phyloP scores from a whole-genome alignment of 306 rosid species.

The Quercus mongolica region DNA sequence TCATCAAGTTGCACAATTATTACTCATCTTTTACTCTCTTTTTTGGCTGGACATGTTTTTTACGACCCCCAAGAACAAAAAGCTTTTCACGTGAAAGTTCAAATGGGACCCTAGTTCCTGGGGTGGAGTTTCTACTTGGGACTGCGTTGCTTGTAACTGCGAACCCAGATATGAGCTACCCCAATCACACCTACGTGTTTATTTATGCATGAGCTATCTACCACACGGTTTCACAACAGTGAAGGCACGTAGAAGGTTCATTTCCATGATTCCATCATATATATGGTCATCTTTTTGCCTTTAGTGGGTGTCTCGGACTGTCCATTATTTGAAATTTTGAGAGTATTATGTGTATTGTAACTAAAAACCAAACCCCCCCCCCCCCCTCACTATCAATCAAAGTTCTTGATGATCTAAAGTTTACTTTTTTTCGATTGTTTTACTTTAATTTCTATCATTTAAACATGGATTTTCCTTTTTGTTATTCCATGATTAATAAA shows the following conservation, averaged over 20 bases:
- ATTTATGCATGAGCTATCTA: conserved; percentile 6
- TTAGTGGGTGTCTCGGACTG: background rate
- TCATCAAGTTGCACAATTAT: background rate
- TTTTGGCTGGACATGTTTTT: background rate
- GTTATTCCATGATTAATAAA: background rate
- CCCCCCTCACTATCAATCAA: background rate
- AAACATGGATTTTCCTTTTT: background rate
- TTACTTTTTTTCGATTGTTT: background rate
- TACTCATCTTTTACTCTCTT: background rate
- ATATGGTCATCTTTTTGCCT: background rate
- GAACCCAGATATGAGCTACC: conserved; percentile 15
- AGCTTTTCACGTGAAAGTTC: background rate
- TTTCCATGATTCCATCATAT: too few species aligned
- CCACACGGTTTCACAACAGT: background rate
- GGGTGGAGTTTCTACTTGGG: background rate
- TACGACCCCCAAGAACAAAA: background rate
- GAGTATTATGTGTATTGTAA: background rate
- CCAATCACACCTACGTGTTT: background rate
- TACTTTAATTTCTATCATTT: background rate
- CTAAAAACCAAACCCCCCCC: background rate
- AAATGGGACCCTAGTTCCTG: background rate
- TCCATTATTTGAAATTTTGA: background rate
- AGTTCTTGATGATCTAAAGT: background rate
- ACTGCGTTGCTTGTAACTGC: background rate
- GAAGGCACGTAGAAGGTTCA: background rate